phyloP scores from a whole-genome alignment of 2,329 filamentous ascomycete genomes.

The Neofusicoccum sp. region DNA sequence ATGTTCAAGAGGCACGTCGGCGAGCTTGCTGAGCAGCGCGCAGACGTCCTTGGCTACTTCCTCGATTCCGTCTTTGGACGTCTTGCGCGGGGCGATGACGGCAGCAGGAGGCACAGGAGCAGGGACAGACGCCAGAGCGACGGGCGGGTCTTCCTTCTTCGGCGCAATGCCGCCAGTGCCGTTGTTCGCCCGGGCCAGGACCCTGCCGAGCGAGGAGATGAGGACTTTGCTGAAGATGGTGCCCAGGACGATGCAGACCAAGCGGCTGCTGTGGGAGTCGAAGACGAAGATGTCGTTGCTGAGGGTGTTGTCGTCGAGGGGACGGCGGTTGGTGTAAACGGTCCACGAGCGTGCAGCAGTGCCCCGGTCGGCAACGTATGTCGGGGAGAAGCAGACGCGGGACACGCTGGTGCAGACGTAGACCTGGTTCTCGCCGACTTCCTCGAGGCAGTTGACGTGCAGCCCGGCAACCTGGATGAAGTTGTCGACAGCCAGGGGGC shows the following conservation, averaged over 20 bases:
- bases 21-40: neutral
- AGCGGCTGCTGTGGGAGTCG: neutral
- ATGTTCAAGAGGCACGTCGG: neutral
- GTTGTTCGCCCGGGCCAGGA: neutral
- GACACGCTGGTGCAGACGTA: neutral
- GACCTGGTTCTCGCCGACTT: neutral
- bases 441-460: conserved; percentile 3
- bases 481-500: conserved; percentile 17
- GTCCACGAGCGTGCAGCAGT: neutral
- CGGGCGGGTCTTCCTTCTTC: no score
- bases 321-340: neutral
- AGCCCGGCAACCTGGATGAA: conserved; percentile 15
- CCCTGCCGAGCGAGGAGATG: neutral
- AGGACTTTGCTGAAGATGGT: neutral
- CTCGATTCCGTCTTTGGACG: no score
- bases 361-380: no score
- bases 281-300: neutral
- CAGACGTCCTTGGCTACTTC: neutral
- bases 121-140: no score
- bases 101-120: no score
- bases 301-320: neutral
- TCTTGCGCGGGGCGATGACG: no score
- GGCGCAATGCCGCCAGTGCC: no score
- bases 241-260: neutral
- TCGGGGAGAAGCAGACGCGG: no score